These are phyloP conservation scores for Pecoramyces ruminantium DNA, from an alignment of 192 early-diverging fungal genomes.

Conservation along the genomic window DNA sequence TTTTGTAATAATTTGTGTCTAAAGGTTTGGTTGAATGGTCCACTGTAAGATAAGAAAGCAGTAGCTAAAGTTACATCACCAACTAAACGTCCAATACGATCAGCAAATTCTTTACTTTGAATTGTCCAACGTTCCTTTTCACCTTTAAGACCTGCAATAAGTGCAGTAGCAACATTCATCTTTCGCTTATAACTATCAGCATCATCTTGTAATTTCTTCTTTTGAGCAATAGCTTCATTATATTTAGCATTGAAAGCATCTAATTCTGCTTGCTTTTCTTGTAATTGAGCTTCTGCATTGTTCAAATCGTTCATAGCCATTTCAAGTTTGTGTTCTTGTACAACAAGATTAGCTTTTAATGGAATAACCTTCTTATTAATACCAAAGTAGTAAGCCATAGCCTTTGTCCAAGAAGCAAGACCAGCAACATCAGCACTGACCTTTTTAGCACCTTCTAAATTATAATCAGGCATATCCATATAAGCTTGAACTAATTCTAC, in stretches of 20 bases:
- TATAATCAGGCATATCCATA: constrained; percentile 50
- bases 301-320: constrained; percentile 37
- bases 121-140: constrained; percentile 52
- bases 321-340: constrained; percentile 37
- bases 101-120: constrained; percentile 44
- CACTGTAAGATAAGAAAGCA: constrained; percentile 42
- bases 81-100: constrained; percentile 36
- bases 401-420: constrained; percentile 37
- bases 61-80: constrained; percentile 41
- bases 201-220: constrained; percentile 40
- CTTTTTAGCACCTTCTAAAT: constrained; percentile 48
- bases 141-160: constrained; percentile 40
- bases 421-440: constrained; percentile 49
- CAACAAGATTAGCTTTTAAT: constrained; percentile 43
- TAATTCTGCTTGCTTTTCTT: constrained; percentile 47
- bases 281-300: constrained; percentile 31
- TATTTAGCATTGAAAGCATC: constrained; percentile 45
- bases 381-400: constrained; percentile 38
- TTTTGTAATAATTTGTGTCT: constrained; percentile 21
- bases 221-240: constrained; percentile 32
- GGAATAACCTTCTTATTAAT: constrained; percentile 52
- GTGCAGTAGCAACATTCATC: constrained; percentile 41
- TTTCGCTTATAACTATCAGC: constrained; percentile 44
- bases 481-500: constrained; percentile 35
- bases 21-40: constrained; percentile 46